These are phyloP conservation scores for Cajanus cajan DNA, from an alignment of 306 rosid species.

Conservation along the genomic window DNA sequence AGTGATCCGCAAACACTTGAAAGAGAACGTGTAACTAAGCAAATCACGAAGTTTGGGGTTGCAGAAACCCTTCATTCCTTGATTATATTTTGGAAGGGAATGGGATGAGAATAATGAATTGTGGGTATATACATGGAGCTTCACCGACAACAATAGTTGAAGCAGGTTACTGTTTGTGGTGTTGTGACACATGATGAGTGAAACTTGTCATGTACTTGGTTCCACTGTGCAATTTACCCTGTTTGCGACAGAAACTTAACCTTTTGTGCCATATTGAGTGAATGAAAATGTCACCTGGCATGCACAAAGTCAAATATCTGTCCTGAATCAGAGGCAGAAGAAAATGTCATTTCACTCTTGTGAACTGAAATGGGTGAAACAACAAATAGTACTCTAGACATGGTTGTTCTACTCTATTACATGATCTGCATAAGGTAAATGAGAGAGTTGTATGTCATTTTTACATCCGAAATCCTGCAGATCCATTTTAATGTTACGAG, in stretches of 20 bases:
- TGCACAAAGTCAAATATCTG: not conserved
- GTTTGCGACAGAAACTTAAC: not conserved
- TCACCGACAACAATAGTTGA: not conserved
- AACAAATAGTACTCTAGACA: not conserved
- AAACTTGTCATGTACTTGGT: conserved; percentile 5
- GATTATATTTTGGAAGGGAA: not conserved
- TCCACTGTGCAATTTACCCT: conserved; percentile 25
- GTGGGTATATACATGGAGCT: not conserved
- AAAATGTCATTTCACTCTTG: not conserved
- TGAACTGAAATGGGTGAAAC: not conserved
- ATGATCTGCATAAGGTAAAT: not conserved
- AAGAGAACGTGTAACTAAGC: not conserved
- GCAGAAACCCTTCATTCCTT: not conserved
- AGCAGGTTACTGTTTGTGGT: not conserved
- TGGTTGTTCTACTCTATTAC: no score
- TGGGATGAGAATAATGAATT: not conserved
- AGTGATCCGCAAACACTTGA: not conserved
- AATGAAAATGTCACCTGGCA: not conserved
- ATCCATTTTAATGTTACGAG: no score
- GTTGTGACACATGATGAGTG: not conserved
- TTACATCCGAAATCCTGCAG: no score
- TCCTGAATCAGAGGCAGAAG: not conserved
- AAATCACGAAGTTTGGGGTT: not conserved
- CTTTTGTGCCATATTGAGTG: not conserved
- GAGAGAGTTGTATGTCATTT: not conserved